phyloP scores from a whole-genome alignment of 2,329 filamentous ascomycete species.

The Aspergillus clavatus region DNA sequence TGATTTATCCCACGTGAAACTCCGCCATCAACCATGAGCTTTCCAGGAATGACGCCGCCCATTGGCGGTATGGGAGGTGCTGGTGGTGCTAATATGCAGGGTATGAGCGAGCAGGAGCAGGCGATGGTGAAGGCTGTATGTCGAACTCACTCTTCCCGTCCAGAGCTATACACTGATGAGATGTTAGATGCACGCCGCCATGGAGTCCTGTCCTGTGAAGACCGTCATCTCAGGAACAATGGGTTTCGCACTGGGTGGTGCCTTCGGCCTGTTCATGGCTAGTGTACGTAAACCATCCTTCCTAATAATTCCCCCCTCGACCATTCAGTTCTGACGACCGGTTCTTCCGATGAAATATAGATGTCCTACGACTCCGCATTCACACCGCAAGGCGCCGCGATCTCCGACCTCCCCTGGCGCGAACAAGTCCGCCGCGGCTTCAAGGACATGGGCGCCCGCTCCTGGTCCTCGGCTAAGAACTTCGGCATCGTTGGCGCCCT shows the following conservation, averaged over 20 bases:
- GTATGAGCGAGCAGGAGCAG: conserved; percentile 46
- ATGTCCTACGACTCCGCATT: conserved; percentile 98
- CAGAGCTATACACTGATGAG: neutral
- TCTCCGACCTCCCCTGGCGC: conserved; percentile 66
- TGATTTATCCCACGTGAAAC: neutral
- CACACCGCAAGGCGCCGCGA: conserved; percentile 51
- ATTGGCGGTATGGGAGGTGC: conserved; percentile 25
- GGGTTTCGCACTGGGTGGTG: conserved; percentile 87
- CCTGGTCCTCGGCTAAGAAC: conserved; percentile 81
- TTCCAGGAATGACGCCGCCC: conserved; percentile 31
- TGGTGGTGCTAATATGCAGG: conserved; percentile 25
- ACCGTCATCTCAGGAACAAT: conserved; percentile 84
- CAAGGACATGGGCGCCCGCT: conserved; percentile 88
- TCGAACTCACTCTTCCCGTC: neutral
- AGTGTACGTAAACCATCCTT: conserved; percentile 57
- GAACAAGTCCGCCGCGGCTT: conserved; percentile 83
- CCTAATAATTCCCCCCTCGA: neutral
- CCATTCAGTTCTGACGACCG: too few relatives aligned
- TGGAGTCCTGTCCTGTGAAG: conserved; percentile 91
- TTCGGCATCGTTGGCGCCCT: conserved; percentile 91
- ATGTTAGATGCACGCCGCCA: conserved; percentile 67
- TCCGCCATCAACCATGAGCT: conserved; percentile 27
- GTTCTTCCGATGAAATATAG: too few relatives aligned
- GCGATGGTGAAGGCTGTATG: conserved; percentile 45
- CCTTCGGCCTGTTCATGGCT: conserved; percentile 97